A percentile compares a stretch with the other conserved stretches of the same genome.
These are phyloP conservation scores for Penicillium psychrosexuale DNA, from an alignment of 2,329 filamentous ascomycete genomes.

Conservation along the genomic window DNA sequence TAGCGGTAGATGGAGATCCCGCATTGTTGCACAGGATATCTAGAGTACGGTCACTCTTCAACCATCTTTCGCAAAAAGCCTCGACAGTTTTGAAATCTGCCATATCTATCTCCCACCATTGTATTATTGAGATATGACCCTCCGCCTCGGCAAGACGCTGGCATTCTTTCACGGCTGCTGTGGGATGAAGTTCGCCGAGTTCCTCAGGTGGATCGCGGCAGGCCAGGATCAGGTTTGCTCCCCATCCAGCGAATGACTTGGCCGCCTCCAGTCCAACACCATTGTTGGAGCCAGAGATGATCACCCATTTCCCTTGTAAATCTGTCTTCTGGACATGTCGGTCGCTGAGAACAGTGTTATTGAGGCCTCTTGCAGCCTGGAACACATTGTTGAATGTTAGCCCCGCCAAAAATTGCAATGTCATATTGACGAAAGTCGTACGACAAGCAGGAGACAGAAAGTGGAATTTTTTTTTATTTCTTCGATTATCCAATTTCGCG, in stretches of 20 bases:
- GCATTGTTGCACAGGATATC: slow-evolving; percentile 19
- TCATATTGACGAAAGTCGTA: no score
- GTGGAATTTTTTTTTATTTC: no score
- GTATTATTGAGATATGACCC: slow-evolving; percentile 8
- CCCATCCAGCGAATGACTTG: slow-evolving; percentile 14
- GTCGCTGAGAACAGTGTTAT: background rate
- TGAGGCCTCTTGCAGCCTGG: background rate
- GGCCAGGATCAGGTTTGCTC: slow-evolving; percentile 18
- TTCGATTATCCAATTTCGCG: no score
- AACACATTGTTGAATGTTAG: background rate
- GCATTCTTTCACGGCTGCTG: slow-evolving; percentile 10
- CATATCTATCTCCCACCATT: slow-evolving; percentile 18
- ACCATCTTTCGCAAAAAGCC: slow-evolving; percentile 12
- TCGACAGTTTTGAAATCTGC: slow-evolving; percentile 15
- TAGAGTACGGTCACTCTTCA: slow-evolving; percentile 7
- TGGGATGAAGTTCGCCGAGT: slow-evolving; percentile 8
- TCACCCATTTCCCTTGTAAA: slow-evolving; percentile 14
- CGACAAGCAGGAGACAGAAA: no score
- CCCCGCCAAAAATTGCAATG: no score
- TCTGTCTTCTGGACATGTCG: slow-evolving; percentile 5
- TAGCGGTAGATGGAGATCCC: slow-evolving; percentile 1
- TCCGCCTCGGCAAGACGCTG: slow-evolving; percentile 3
- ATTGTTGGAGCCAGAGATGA: slow-evolving; percentile 17
- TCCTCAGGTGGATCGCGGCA: slow-evolving; percentile 16
- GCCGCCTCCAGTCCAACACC: slow-evolving; percentile 16